A percentile compares a stretch with the other conserved stretches of the same genome.
These are phyloP conservation scores for Cryptosporidium tyzzeri DNA, from an alignment of 169 alveolate genomes.

Conservation along the genomic window DNA sequence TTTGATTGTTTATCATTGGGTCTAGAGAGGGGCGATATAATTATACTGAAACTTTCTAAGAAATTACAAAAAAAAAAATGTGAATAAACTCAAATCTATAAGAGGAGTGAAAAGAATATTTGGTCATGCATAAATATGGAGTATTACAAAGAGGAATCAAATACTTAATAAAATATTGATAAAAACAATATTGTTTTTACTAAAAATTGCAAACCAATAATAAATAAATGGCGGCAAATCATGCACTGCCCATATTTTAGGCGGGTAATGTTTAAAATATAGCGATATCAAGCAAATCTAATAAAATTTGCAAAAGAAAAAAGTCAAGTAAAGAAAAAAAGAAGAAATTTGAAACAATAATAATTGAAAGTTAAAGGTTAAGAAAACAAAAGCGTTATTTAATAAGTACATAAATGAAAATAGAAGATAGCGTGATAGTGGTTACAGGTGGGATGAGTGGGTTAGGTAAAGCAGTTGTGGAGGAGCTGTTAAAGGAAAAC, in stretches of 20 bases:
- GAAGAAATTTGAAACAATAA: not conserved
- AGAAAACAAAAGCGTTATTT: not conserved
- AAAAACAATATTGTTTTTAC: too few species aligned
- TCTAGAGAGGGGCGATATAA: not conserved
- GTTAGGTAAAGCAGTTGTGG: constrained; percentile 47
- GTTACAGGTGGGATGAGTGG: constrained; percentile 68
- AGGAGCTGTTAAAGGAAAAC: constrained; percentile 12
- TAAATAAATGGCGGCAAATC: not conserved
- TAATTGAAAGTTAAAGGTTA: not conserved
- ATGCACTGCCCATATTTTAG: not conserved
- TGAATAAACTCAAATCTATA: too few species aligned
- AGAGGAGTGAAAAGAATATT: too few species aligned
- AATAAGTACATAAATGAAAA: not conserved
- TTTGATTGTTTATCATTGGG: not conserved
- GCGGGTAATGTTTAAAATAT: not conserved
- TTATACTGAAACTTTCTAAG: not conserved
- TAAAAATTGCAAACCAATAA: too few species aligned
- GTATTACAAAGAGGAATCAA: not conserved
- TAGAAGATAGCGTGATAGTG: constrained; percentile 37
- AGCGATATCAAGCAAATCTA: not conserved
- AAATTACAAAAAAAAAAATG: too few species aligned
- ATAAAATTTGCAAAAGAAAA: not conserved
- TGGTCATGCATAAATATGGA: too few species aligned
- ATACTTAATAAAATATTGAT: too few species aligned
- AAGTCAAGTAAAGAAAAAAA: too few species aligned